Evolutionary conservation across 176 grass and related monocot species (phyloP).

Genomic region (Ensete glaucum): DNA sequence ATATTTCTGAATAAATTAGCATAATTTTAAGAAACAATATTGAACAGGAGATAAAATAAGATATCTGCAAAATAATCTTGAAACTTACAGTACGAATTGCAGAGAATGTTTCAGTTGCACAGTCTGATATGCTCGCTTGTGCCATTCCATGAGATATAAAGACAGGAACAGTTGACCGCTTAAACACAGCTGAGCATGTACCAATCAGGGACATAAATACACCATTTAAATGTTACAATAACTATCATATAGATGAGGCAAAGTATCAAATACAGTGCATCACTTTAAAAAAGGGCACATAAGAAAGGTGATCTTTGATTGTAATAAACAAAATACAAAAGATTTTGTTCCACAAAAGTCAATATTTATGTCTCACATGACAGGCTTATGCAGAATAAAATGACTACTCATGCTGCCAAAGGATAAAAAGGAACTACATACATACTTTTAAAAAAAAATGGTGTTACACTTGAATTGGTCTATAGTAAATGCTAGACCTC

Average conservation of each 20-base stretch:
- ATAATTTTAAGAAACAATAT: constrained; percentile 6
- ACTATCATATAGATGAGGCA: neutral
- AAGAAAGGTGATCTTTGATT: neutral
- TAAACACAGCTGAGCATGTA: constrained; percentile 72
- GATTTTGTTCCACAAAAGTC: neutral
- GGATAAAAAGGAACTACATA: neutral
- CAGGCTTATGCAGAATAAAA: neutral
- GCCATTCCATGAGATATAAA: constrained; percentile 79
- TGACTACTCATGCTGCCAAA: neutral
- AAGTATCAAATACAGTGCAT: neutral
- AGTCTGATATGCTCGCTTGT: constrained; percentile 91
- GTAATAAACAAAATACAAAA: neutral
- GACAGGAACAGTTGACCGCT: constrained; percentile 86
- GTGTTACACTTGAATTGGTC: too few species aligned
- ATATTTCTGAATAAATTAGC: too few species aligned
- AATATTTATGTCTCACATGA: neutral
- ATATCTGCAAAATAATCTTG: neutral
- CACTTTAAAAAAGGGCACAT: neutral
- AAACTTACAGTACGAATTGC: constrained; percentile 84
- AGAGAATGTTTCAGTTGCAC: constrained; percentile 84
- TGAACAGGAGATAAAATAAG: constrained; percentile 2
- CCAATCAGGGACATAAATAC: neutral
- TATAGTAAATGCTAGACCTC: neutral
- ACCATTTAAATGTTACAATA: neutral
- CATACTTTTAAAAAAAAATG: too few species aligned